Conservation (phyloP, 331 rosid species). For the Telfairia occidentalis region DNA sequence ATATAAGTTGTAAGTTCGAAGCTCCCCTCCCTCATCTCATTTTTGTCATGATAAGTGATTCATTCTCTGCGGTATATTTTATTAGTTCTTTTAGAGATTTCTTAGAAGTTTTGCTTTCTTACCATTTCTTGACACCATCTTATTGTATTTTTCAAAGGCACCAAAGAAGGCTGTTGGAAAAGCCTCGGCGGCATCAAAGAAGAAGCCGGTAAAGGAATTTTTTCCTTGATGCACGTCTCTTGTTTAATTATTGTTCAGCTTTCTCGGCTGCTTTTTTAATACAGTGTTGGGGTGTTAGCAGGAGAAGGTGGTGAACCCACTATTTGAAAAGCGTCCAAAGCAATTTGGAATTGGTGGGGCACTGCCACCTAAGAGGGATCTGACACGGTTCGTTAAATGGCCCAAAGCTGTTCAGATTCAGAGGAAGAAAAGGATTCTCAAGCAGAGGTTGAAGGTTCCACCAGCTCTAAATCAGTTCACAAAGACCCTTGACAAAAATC, state of each 20-base stretch:
- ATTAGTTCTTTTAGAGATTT: neutral
- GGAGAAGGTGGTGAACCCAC: slow-evolving; percentile 62
- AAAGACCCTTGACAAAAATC: slow-evolving; percentile 65
- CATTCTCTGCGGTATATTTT: neutral
- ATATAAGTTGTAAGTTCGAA: neutral
- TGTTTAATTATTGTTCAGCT: neutral
- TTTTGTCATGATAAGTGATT: neutral
- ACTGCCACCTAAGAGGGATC: slow-evolving; percentile 83
- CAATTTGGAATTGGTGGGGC: slow-evolving; percentile 94
- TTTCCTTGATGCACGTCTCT: neutral
- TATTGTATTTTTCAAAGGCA: slow-evolving; percentile 13
- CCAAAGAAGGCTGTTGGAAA: slow-evolving; percentile 33
- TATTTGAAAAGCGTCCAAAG: slow-evolving; percentile 79
- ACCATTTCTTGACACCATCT: neutral
- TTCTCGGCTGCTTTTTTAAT: neutral
- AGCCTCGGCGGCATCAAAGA: slow-evolving; percentile 23
- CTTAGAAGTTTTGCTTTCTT: neutral
- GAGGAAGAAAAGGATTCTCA: slow-evolving; percentile 72
- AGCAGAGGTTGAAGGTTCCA: slow-evolving; percentile 79
- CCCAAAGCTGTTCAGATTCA: slow-evolving; percentile 69
- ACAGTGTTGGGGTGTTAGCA: neutral
- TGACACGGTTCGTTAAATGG: slow-evolving; percentile 72
- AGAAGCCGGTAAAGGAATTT: slow-evolving; percentile 23
- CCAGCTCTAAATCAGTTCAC: slow-evolving; percentile 76
- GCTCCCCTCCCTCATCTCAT: neutral